Evolutionary conservation across 2,329 filamentous ascomycete genomes (phyloP).

Genomic region (Dactylellina haptotyla): DNA sequence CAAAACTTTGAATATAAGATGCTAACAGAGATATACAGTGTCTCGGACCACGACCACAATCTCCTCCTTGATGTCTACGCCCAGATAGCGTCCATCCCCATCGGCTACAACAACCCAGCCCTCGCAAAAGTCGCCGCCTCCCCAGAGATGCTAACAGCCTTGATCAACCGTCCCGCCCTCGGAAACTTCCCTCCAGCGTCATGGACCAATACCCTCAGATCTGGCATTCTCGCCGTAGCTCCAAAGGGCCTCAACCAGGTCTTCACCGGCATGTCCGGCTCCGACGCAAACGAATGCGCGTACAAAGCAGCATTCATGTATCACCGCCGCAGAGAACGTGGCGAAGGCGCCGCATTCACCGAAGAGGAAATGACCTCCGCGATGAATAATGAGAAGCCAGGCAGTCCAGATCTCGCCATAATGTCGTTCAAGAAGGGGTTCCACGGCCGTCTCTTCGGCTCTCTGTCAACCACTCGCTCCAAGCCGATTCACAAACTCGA

Average conservation of each 20-base stretch:
- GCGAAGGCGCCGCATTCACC: constrained; percentile 79
- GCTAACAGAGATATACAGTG: constrained; percentile 15
- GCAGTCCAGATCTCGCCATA: constrained; percentile 82
- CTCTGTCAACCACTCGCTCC: constrained; percentile 85
- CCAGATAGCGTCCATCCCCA: constrained; percentile 90
- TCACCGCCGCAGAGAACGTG: constrained; percentile 81
- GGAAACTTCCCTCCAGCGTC: constrained; percentile 90
- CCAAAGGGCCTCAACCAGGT: constrained; percentile 87
- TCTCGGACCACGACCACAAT: constrained; percentile 52
- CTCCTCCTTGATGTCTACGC: constrained; percentile 70
- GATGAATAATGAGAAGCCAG: constrained; percentile 85
- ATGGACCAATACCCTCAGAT: constrained; percentile 81
- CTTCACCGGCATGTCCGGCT: constrained; percentile 88
- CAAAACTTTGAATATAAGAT: neutral
- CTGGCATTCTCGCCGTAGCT: constrained; percentile 81
- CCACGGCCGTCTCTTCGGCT: constrained; percentile 89
- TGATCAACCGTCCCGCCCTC: constrained; percentile 89
- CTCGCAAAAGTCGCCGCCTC: constrained; percentile 76
- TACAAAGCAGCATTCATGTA: constrained; percentile 98
- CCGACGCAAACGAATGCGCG: constrained; percentile 91
- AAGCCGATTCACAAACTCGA: constrained; percentile 96
- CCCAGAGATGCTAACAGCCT: constrained; percentile 79
- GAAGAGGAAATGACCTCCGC: constrained; percentile 76
- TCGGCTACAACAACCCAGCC: constrained; percentile 89
- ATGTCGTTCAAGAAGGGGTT: constrained; percentile 88